Conservation (phyloP, 177 flowering plant genomes). For the Tripterygium wilfordii region DNA sequence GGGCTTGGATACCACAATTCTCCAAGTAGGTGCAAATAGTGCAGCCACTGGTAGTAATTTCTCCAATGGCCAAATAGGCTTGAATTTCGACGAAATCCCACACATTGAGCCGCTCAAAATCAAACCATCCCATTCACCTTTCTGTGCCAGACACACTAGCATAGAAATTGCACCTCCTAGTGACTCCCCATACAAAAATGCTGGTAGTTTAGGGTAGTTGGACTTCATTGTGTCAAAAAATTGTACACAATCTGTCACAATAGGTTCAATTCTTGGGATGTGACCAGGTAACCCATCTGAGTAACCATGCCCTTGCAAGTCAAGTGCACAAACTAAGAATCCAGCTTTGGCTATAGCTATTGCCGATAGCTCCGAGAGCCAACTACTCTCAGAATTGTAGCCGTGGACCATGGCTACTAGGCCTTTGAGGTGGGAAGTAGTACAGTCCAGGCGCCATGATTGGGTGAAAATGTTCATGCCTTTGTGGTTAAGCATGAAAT, state of each 20-base stretch:
- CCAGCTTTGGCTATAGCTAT: slow-evolving; percentile 37
- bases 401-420: slow-evolving; percentile 41
- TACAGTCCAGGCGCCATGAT: slow-evolving; percentile 23
- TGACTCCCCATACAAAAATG: slow-evolving; percentile 37
- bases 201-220: slow-evolving; percentile 21
- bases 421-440: slow-evolving; percentile 6
- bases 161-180: slow-evolving; percentile 38
- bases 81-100: slow-evolving; percentile 31
- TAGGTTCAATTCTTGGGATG: slow-evolving; percentile 23
- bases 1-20: slow-evolving; percentile 10
- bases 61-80: slow-evolving; percentile 34
- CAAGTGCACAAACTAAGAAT: slow-evolving; percentile 32
- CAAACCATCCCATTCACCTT: slow-evolving; percentile 29
- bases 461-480: slow-evolving; percentile 42
- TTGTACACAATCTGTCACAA: slow-evolving; percentile 29
- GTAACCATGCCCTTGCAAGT: slow-evolving; percentile 46
- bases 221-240: slow-evolving; percentile 22
- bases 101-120: slow-evolving; percentile 44
- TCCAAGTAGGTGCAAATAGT: slow-evolving; percentile 26
- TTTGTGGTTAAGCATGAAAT: slow-evolving; percentile 23
- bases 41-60: slow-evolving; percentile 32
- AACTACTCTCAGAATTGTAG: slow-evolving; percentile 30
- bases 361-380: slow-evolving; percentile 32
- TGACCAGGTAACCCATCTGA: slow-evolving; percentile 39
- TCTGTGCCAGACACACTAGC: slow-evolving; percentile 21